Evolutionary conservation across 768 basidiomycete species (phyloP), one percentile per base, ranked within the genome.

Genomic region (Sarcomyxa edulis): DNA sequence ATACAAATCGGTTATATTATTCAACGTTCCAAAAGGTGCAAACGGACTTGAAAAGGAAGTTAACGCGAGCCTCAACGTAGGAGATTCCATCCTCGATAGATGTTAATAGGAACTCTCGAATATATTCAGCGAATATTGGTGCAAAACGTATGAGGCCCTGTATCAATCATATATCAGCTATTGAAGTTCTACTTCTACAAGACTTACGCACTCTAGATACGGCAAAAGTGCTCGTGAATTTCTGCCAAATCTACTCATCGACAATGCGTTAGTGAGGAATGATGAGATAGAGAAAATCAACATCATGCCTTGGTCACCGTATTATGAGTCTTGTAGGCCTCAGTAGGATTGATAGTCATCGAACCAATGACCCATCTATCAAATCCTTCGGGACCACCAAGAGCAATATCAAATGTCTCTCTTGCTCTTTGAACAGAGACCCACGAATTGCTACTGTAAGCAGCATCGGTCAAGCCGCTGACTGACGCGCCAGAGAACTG

Each of bases 301-400:
- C 15, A 15, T 25, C 49, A 7, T 38, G 77, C 85, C 71, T 84
- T 83, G 3, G 66, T 59, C 7, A 79, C 66, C 4, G 81, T 84
- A 37, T 84, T 84, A 44, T 86, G 80, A 2, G 80, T 86, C 4
- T 69, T 65, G 48, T 88, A 87, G 4, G 84, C 83, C 47, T 87
- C 80, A 2, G 66, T 62, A 7, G 84, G 80, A 53, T 81, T 76
- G 48, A 90, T 84, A 35, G 69, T 77, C 64, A 85, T 62, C 3
- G 72, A 58, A 29, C 63, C 66, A 33, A 74, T 55, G 7, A 80
- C 68, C 83, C 81, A 84, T 35, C 61, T 59, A 55, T 89, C 84
- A 40, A 89, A 88, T 2, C 74, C 81, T 42, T 71, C 66, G 0
- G 71, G 65, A 3, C 83, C 84, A 22, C 78, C 82, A 16, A 85